Base-by-base conservation (phyloP, 2,329 filamentous ascomycete genomes). In the Cyclaneusma minus region DNA sequence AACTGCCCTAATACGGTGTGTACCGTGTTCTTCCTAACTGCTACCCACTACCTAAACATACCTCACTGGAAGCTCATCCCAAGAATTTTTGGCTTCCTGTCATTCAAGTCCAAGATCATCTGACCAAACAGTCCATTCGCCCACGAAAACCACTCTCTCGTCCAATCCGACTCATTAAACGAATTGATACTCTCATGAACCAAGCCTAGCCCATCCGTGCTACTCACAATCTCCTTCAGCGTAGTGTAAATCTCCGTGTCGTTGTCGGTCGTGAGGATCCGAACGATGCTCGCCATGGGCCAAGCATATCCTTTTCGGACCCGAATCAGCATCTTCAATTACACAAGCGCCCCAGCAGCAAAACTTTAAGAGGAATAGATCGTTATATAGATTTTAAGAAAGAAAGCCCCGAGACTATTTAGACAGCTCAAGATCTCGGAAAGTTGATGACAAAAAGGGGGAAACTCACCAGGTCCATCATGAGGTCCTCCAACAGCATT, bases 71-170 rank as follows among this genome's bases (percentile, higher is more conserved):
- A 68, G 37, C 56, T 68, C 34, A 41, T 52, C 16, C 42, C 40
- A 16, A 70, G 48, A 30, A 92, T 45, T 40, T 72, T 58, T 7
- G 81, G 82, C 47, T 81, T 81, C 47, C 81, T 59, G 36, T 68
- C 62, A 23, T 73, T 71, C 26, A 93, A 49, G 52, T 87, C 78
- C 16, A 89, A 50, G 29, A 89, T 66, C 32, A 80, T 81, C 54
- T 87, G 77, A 8, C 80, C 78, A 51, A 85, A 89, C n/a, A 91
- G 68, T 0, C 77, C 82, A 45, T 89, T 89, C 9, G 81, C 80
- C 82, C 82, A 89, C 1, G 81, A 76, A 46, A 89, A 91, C 59
- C 59, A 62, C 13, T 52, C 47, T n/a, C 59, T 39, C 13, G 55
- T 56, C 44, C 49, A 64, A 20, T 45, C 37, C 3, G 35, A 38